A percentile compares a stretch with the other conserved stretches of the same genome.
These are phyloP conservation scores for Sarocladium kiliense DNA, from an alignment of 2,329 filamentous ascomycete species.

Conservation along the genomic window DNA sequence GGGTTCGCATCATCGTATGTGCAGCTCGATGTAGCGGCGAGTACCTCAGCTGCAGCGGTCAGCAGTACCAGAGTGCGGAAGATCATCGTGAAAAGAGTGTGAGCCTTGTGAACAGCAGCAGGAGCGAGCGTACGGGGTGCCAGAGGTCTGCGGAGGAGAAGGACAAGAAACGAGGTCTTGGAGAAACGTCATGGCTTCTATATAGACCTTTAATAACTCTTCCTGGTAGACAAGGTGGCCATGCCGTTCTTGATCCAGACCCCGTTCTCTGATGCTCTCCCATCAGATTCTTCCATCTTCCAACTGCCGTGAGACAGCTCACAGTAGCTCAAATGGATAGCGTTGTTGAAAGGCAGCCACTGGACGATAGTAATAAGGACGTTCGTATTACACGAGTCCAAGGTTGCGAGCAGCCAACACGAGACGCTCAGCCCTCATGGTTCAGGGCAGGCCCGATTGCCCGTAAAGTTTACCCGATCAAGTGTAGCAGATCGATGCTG, in stretches of 20 bases:
- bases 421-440: neutral
- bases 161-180: neutral
- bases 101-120: neutral
- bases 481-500: neutral
- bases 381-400: neutral
- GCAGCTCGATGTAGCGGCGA: neutral
- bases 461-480: neutral
- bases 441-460: neutral
- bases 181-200: neutral
- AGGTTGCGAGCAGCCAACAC: neutral
- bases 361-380: neutral
- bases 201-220: neutral
- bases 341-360: neutral
- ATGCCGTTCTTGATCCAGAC: no score
- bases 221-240: no score
- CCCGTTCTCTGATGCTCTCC: no score
- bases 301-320: neutral
- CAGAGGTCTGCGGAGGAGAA: neutral
- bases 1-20: constrained; percentile 6
- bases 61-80: neutral
- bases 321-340: neutral
- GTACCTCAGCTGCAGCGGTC: neutral
- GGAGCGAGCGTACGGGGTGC: neutral
- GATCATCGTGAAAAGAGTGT: neutral
- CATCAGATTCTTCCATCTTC: neutral